Evolutionary conservation across 75 land plant genomes (phyloP).

Genomic region (Selaginella moellendorffii): DNA sequence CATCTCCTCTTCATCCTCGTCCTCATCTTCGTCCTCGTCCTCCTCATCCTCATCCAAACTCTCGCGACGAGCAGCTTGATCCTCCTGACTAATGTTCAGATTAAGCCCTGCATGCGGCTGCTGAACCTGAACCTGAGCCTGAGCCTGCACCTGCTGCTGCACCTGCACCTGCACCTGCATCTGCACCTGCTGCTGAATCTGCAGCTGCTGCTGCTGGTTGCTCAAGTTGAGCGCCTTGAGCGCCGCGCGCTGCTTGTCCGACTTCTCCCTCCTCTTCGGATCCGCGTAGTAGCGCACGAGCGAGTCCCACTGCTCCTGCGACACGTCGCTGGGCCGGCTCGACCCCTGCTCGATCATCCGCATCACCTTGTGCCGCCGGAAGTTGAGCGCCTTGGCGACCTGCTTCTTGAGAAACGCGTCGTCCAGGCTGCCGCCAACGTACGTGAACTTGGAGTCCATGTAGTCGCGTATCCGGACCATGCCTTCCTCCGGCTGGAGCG

Average conservation of each 20-base stretch:
- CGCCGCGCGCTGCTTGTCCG: conserved; percentile 5
- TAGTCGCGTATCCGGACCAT: neutral
- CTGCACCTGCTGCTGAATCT: too few relatives aligned
- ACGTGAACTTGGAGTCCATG: conserved; percentile 2
- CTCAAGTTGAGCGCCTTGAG: conserved; percentile 2
- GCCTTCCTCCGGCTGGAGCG: conserved; percentile 6
- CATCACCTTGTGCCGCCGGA: conserved; percentile 3
- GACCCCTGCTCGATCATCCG: neutral
- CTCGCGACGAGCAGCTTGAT: too few relatives aligned
- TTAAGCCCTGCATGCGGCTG: too few relatives aligned
- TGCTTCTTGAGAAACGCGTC: conserved; percentile 1
- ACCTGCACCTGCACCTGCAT: too few relatives aligned
- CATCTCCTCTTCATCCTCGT: too few relatives aligned
- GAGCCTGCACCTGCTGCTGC: too few relatives aligned
- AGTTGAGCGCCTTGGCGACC: neutral
- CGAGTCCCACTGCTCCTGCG: conserved; percentile 4
- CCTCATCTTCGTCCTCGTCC: too few relatives aligned
- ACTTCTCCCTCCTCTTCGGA: conserved; percentile 1
- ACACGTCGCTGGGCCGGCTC: neutral
- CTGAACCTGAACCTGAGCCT: too few relatives aligned
- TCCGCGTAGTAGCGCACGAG: neutral
- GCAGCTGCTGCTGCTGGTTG: too few relatives aligned
- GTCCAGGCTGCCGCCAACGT: neutral
- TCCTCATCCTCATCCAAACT: too few relatives aligned
- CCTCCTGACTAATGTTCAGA: too few relatives aligned